phyloP scores from a whole-genome alignment of 1,284 basidiomycete genomes.

The Rhodotorula sp. region DNA sequence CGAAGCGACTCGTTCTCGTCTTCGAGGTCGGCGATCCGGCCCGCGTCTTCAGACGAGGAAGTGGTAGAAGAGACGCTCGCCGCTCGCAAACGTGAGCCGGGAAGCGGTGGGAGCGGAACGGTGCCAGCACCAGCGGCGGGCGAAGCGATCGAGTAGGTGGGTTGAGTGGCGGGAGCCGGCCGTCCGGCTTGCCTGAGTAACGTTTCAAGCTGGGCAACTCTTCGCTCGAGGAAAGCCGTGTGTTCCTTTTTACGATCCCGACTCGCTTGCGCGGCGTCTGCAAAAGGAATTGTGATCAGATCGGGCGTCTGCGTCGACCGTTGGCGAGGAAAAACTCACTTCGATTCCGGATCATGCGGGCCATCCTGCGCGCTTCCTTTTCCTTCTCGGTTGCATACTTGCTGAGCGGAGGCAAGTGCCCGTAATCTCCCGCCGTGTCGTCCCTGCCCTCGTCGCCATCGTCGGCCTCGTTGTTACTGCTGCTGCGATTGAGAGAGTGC shows the following conservation, averaged over 20 bases:
- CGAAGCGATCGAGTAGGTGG: neutral
- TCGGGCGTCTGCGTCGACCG: neutral
- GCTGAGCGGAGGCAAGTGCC: neutral
- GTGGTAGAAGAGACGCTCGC: neutral
- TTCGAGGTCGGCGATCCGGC: constrained; percentile 29
- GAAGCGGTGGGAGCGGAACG: neutral
- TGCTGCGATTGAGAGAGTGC: neutral
- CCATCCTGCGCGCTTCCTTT: constrained; percentile 30
- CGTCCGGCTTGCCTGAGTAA: constrained; percentile 10
- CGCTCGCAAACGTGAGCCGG: constrained; percentile 1
- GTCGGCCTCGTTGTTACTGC: neutral
- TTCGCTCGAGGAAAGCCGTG: constrained; percentile 23
- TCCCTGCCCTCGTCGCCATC: neutral
- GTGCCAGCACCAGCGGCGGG: neutral
- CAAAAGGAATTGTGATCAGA: no score
- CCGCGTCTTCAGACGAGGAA: constrained; percentile 2
- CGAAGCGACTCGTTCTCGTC: constrained; percentile 34
- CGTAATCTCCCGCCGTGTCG: neutral
- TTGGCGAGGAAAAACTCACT: neutral
- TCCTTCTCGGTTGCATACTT: constrained; percentile 16
- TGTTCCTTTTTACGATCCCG: constrained; percentile 41
- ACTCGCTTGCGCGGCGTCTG: constrained; percentile 40
- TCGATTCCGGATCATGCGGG: constrained; percentile 38
- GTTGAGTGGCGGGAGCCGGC: neutral
- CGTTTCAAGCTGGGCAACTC: constrained; percentile 32